Base-by-base conservation (phyloP, 78 protist genomes). In the Protostelium mycophagum region DNA sequence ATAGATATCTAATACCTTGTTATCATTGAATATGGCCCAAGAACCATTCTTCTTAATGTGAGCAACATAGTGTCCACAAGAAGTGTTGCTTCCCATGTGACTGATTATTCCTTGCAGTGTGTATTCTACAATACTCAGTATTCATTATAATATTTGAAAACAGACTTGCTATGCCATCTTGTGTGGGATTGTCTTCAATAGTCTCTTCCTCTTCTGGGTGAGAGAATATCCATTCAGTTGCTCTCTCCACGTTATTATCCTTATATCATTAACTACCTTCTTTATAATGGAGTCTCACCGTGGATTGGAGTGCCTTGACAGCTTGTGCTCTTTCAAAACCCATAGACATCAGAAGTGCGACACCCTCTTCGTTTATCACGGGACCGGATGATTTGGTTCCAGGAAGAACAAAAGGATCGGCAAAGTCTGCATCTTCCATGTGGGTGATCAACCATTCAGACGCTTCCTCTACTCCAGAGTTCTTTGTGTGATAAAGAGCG, bases 51-150 rank as follows among this genome's bases (percentile, higher is more conserved):
- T 95, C 86, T 88, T 88, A n/a, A 98, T 83, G 93, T 97, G 98
- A 36, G 96, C 93, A 63, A 98, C 97, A 85, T 98, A 98, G 93
- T 98, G 99, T 36, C 99, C 99, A 35, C 87, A 51, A 16, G 37
- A 85, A 0, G 97, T 96, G 88, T 86, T 89, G 31, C 87, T 37
- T 28, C 99, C 99, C 38, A 98, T 86, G 95, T 98, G 99, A 1
- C 95, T 38, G 85, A 97, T 91, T 84, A 98, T 86, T 35, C 95
- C 99, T 0, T 89, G 28, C 84, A 98, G 91, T 29, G 91, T 84
- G 92, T 97, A 97, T 38, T 63, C 34, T 23, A 83, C 89, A 0
- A 28, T 28, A 29, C 51, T 63, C 0, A 25, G 37, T 16, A 5
- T 51, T 38, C 9, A 0, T 1, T 5, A 28, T 23, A 28, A 28